Conservation (phyloP, 352 stramenopile species). For the Peronospora destructor region DNA sequence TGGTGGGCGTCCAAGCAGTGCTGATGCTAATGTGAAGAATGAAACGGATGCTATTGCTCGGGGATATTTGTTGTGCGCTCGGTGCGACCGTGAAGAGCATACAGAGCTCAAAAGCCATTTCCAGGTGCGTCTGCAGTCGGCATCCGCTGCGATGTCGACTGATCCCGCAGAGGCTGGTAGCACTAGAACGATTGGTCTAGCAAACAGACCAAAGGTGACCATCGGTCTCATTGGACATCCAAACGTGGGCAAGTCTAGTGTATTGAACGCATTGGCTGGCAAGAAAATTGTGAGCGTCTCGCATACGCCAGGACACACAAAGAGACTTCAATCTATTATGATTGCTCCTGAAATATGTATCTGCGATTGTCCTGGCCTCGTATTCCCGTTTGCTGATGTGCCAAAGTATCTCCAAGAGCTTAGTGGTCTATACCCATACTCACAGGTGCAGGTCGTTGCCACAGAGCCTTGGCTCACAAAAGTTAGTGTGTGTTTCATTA, state of each 20-base stretch:
- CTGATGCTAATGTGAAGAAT: constrained; percentile 33
- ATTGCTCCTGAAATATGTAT: constrained; percentile 79
- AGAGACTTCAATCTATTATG: constrained; percentile 81
- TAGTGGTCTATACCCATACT: constrained; percentile 76
- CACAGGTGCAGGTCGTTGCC: constrained; percentile 38
- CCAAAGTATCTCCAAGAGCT: constrained; percentile 82
- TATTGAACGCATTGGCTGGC: constrained; percentile 76
- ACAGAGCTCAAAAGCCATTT: constrained; percentile 53
- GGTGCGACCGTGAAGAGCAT: constrained; percentile 71
- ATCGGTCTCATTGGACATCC: constrained; percentile 86
- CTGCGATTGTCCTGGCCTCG: constrained; percentile 79
- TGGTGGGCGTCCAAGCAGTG: constrained; percentile 18
- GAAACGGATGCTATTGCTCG: constrained; percentile 48
- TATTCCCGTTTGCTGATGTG: constrained; percentile 77
- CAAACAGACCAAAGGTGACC: constrained; percentile 51
- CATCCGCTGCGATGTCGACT: constrained; percentile 19
- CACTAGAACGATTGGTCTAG: constrained; percentile 25
- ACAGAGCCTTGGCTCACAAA: neutral
- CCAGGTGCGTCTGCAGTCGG: constrained; percentile 39
- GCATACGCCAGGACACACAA: constrained; percentile 81
- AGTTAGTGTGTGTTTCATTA: neutral
- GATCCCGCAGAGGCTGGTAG: constrained; percentile 24
- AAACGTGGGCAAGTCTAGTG: constrained; percentile 86
- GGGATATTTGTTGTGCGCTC: constrained; percentile 59
- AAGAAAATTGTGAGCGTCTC: constrained; percentile 87